Evolutionary conservation across 768 basidiomycete species (phyloP).

Genomic region (Hypholoma fasciculare): DNA sequence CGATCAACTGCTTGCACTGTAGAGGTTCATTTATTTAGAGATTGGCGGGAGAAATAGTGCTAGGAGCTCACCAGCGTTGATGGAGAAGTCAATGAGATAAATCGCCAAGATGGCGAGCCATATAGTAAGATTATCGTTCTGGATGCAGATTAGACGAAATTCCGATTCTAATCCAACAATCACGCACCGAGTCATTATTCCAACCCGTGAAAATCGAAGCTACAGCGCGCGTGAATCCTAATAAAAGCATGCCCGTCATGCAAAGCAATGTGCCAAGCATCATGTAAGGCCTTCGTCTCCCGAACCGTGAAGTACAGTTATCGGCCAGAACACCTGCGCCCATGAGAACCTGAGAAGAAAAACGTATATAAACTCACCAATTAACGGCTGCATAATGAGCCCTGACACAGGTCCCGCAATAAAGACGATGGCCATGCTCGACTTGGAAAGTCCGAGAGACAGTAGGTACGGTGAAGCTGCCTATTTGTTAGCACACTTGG

Average conservation of each 20-base stretch:
- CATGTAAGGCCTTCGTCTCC: slow-evolving; percentile 87
- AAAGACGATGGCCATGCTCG: slow-evolving; percentile 87
- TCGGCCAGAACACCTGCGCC: slow-evolving; percentile 74
- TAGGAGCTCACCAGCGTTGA: slow-evolving; percentile 42
- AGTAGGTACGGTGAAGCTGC: slow-evolving; percentile 83
- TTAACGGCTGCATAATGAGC: slow-evolving; percentile 87
- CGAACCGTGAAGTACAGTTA: slow-evolving; percentile 79
- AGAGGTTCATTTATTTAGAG: neutral
- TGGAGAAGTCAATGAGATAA: slow-evolving; percentile 59
- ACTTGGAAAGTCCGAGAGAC: slow-evolving; percentile 85
- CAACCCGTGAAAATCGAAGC: slow-evolving; percentile 48
- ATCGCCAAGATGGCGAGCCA: slow-evolving; percentile 65
- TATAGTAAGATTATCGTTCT: slow-evolving; percentile 73
- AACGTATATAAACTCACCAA: slow-evolving; percentile 46
- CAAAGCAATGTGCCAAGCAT: slow-evolving; percentile 67
- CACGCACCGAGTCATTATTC: slow-evolving; percentile 29
- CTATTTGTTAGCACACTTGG: neutral
- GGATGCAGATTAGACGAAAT: neutral
- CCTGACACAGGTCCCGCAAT: slow-evolving; percentile 91
- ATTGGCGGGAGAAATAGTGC: neutral
- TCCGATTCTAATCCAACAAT: neutral
- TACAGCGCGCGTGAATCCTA: slow-evolving; percentile 79
- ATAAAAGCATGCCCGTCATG: slow-evolving; percentile 69
- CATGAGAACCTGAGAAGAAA: slow-evolving; percentile 11
- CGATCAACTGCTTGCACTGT: slow-evolving; percentile 88